Evolutionary conservation across 805 yeast species (phyloP).

Genomic region (Wickerhamiella cacticola): DNA sequence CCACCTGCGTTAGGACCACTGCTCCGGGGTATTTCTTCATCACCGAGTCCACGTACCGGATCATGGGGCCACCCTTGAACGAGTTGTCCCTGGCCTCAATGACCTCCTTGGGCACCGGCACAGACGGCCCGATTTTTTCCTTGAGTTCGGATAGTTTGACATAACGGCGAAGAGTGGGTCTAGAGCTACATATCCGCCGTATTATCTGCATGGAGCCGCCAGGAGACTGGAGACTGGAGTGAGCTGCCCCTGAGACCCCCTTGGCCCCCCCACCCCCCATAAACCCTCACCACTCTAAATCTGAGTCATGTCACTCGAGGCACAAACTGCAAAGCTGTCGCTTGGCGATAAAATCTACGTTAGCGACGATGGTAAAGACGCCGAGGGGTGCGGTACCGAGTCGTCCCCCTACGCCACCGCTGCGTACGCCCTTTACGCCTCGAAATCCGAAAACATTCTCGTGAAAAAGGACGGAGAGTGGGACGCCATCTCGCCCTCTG

Average conservation of each 20-base stretch:
- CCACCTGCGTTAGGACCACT: constrained; percentile 35
- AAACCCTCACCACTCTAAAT: background rate
- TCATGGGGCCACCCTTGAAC: constrained; percentile 15
- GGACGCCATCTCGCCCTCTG: constrained; percentile 74
- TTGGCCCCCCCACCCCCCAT: background rate
- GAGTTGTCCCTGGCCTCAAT: no score
- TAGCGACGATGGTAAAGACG: constrained; percentile 45
- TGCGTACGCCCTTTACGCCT: constrained; percentile 59
- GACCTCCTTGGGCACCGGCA: no score
- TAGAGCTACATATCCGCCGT: no score
- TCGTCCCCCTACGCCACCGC: constrained; percentile 65
- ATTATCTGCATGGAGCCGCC: no score
- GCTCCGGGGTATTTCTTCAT: constrained; percentile 40
- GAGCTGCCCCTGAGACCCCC: no score
- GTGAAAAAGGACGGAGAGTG: constrained; percentile 51
- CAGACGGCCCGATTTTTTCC: no score
- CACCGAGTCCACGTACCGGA: constrained; percentile 19
- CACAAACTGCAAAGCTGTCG: constrained; percentile 17
- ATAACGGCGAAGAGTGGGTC: no score
- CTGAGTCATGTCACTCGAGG: constrained; percentile 17
- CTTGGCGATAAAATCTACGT: constrained; percentile 41
- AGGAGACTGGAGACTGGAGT: no score
- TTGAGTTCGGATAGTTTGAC: no score
- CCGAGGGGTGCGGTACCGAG: constrained; percentile 49
- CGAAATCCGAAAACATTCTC: constrained; percentile 39